A percentile compares a stretch with the other conserved stretches of the same genome.
These are phyloP conservation scores for Phytophthora melonis DNA, from an alignment of 352 stramenopile species.

Conservation along the genomic window DNA sequence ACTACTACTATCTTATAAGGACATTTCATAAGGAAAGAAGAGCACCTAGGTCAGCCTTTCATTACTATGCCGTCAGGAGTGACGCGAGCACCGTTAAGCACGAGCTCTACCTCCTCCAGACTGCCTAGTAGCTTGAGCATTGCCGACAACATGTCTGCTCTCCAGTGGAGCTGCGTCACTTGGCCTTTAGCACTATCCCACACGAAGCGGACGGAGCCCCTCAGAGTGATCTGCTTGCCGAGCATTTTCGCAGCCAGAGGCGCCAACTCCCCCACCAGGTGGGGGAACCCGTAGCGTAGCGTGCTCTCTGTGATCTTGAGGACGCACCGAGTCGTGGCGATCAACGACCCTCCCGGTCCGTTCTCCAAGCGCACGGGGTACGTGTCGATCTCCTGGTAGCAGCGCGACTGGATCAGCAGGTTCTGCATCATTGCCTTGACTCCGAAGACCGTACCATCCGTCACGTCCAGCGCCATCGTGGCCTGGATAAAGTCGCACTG, in stretches of 20 bases:
- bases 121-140: conserved; percentile 5
- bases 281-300: conserved; percentile 8
- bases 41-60: too few species aligned
- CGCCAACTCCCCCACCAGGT: conserved; percentile 2
- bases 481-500: conserved; percentile 18
- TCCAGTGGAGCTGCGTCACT: conserved; percentile 1
- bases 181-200: conserved; percentile 1
- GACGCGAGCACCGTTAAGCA: conserved; percentile 2
- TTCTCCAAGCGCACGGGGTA: conserved; percentile 6
- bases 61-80: neutral
- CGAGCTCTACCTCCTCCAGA: conserved; percentile 5
- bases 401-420: neutral
- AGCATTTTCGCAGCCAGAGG: conserved; percentile 2
- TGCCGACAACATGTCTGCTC: neutral
- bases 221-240: conserved; percentile 1
- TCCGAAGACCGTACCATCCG: neutral
- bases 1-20: too few species aligned
- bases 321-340: neutral
- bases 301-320: conserved; percentile 6
- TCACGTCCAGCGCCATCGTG: conserved; percentile 7
- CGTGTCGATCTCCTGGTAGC: conserved; percentile 16
- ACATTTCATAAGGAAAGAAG: too few species aligned
- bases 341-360: conserved; percentile 4
- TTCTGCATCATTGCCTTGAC: conserved; percentile 7
- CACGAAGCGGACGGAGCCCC: conserved; percentile 1